A percentile compares a stretch with the other conserved stretches of the same genome.
Evolutionary conservation across 2,329 filamentous ascomycete genomes (phyloP).

Genomic region (Zymoseptoria pseudotritici): DNA sequence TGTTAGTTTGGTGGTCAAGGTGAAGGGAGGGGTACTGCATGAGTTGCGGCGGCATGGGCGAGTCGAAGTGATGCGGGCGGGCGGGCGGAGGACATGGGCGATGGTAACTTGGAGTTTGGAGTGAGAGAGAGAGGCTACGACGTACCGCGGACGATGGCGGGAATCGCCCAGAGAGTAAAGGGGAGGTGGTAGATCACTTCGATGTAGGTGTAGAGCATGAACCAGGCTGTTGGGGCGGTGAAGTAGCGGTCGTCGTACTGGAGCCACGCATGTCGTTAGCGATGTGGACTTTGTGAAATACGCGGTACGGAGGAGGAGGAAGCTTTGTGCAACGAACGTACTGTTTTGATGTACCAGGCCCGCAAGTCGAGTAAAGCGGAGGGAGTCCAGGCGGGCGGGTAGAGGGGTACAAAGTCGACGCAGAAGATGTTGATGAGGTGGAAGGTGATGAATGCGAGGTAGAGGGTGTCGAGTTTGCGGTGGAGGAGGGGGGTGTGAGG

Average conservation of each 20-base stretch:
- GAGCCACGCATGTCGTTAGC: background rate
- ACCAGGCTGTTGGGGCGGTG: slow-evolving; percentile 51
- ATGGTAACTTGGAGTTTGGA: background rate
- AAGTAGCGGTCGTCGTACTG: slow-evolving; percentile 58
- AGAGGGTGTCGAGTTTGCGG: slow-evolving; percentile 41
- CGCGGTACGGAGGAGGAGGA: background rate
- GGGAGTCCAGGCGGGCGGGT: slow-evolving; percentile 46
- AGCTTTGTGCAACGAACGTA: background rate
- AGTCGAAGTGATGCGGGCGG: too few relatives aligned
- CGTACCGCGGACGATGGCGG: slow-evolving; percentile 47
- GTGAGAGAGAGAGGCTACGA: slow-evolving; percentile 1
- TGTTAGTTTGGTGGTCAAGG: too few relatives aligned
- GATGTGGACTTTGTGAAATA: background rate
- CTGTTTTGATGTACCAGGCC: slow-evolving; percentile 50
- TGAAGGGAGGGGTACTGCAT: too few relatives aligned
- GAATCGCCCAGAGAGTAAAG: slow-evolving; percentile 52
- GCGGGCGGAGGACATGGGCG: background rate
- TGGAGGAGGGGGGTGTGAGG: slow-evolving; percentile 13
- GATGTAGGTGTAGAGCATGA: slow-evolving; percentile 44
- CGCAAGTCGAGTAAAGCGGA: slow-evolving; percentile 44
- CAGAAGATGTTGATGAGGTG: slow-evolving; percentile 57
- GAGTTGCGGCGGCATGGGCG: too few relatives aligned
- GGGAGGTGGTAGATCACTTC: slow-evolving; percentile 57
- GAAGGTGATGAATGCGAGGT: slow-evolving; percentile 54
- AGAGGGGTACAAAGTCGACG: slow-evolving; percentile 54